Evolutionary conservation across 2,329 filamentous ascomycete species (phyloP).

Genomic region (Aspergillus sp.): DNA sequence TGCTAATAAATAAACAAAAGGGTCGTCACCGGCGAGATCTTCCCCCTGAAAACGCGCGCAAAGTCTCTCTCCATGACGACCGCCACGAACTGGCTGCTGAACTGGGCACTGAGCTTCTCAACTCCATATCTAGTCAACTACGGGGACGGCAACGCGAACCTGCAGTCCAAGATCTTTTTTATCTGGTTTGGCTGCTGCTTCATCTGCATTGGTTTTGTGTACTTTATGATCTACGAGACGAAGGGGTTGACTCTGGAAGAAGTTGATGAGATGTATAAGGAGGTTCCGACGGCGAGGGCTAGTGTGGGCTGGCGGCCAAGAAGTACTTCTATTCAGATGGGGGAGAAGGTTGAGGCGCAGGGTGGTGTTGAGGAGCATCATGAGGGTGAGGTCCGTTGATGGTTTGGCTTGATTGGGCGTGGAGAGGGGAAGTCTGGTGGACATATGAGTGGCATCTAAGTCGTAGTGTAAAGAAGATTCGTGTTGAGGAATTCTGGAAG

Average conservation of each 20-base stretch:
- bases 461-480: no score
- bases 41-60: slow-evolving; percentile 49
- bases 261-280: slow-evolving; percentile 74
- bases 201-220: slow-evolving; percentile 52
- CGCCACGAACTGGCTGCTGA: slow-evolving; percentile 58
- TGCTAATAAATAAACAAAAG: no score
- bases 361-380: no score
- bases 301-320: no score
- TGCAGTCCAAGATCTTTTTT: slow-evolving; percentile 61
- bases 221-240: slow-evolving; percentile 80
- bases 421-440: no score
- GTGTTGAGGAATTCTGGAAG: no score
- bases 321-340: no score
- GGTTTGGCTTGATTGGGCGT: no score
- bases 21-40: slow-evolving; percentile 52
- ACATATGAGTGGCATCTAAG: no score
- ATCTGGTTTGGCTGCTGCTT: slow-evolving; percentile 60
- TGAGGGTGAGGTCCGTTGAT: no score
- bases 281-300: slow-evolving; percentile 57
- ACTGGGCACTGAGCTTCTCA: slow-evolving; percentile 77
- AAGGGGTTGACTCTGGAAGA: slow-evolving; percentile 81
- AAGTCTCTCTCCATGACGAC: slow-evolving; percentile 55
- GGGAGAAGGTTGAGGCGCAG: no score
- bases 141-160: slow-evolving; percentile 65
- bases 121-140: slow-evolving; percentile 77